A percentile compares a stretch with the other conserved stretches of the same genome.
Evolutionary conservation across 116 monocot genomes (phyloP).

Genomic region (Cymodocea nodosa): DNA sequence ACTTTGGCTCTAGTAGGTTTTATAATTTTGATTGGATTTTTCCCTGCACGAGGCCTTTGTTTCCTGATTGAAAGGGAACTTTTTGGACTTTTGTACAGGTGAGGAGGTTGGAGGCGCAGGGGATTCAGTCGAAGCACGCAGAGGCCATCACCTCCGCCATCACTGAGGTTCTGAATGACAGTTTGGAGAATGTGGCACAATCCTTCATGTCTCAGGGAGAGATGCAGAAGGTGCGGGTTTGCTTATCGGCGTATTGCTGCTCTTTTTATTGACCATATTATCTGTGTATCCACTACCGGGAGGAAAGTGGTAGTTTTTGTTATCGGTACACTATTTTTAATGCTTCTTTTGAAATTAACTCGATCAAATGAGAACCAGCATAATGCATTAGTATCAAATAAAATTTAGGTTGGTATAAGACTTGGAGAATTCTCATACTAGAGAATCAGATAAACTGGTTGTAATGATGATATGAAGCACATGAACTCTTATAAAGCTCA

Average conservation of each 20-base stretch:
- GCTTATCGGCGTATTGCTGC: not conserved
- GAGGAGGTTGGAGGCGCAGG: conserved; percentile 43
- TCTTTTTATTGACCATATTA: too few relatives aligned
- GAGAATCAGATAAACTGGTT: too few relatives aligned
- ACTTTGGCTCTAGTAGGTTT: conserved; percentile 37
- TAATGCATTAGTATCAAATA: too few relatives aligned
- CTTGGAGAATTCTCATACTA: too few relatives aligned
- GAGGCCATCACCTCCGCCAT: conserved; percentile 51
- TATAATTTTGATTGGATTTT: not conserved
- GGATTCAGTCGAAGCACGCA: conserved; percentile 43
- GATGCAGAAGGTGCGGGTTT: conserved; percentile 40
- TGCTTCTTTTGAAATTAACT: too few relatives aligned
- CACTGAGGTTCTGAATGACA: conserved; percentile 44
- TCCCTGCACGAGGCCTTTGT: not conserved
- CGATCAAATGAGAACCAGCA: too few relatives aligned
- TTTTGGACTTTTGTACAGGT: conserved; percentile 21
- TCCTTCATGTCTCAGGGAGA: conserved; percentile 49
- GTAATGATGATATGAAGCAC: too few relatives aligned
- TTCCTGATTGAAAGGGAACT: not conserved
- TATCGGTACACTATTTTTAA: too few relatives aligned
- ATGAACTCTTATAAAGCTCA: too few relatives aligned
- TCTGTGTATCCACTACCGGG: too few relatives aligned
- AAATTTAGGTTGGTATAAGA: too few relatives aligned
- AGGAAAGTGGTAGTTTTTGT: too few relatives aligned
- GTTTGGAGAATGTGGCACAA: conserved; percentile 43